phyloP scores from a whole-genome alignment of 1,284 basidiomycete genomes.

The Sutorius eximius region DNA sequence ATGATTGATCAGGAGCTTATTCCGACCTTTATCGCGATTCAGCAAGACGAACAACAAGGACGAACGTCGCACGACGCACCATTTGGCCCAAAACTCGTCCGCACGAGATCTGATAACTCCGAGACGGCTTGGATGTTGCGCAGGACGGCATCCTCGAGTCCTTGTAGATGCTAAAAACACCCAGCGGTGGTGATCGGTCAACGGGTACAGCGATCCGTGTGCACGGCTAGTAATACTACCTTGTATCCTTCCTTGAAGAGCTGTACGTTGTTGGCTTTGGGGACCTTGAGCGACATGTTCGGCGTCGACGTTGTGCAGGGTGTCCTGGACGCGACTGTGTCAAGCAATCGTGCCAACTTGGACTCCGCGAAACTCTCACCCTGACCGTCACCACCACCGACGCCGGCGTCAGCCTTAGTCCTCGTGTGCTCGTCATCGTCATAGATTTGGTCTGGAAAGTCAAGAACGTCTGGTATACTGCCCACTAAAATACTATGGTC shows the following conservation, averaged over 20 bases:
- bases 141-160: conserved; percentile 90
- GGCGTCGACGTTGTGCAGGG: background rate
- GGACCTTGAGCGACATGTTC: conserved; percentile 90
- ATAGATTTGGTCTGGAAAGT: background rate
- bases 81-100: conserved; percentile 96
- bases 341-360: background rate
- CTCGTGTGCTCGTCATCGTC: background rate
- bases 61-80: conserved; percentile 50
- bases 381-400: background rate
- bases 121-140: conserved; percentile 95
- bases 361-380: conserved; percentile 19
- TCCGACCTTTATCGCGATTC: conserved; percentile 62
- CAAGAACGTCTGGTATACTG: background rate
- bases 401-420: background rate
- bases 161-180: conserved; percentile 69
- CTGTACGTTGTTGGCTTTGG: conserved; percentile 85
- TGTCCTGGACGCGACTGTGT: background rate
- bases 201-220: conserved; percentile 5
- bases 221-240: conserved; percentile 41
- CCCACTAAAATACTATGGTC: conserved; percentile 24
- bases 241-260: conserved; percentile 97
- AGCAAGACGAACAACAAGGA: background rate
- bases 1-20: conserved; percentile 97
- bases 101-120: conserved; percentile 92
- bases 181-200: conserved; percentile 4